Evolutionary conservation across 768 basidiomycete species (phyloP).

Genomic region (Boletus rex-veris): DNA sequence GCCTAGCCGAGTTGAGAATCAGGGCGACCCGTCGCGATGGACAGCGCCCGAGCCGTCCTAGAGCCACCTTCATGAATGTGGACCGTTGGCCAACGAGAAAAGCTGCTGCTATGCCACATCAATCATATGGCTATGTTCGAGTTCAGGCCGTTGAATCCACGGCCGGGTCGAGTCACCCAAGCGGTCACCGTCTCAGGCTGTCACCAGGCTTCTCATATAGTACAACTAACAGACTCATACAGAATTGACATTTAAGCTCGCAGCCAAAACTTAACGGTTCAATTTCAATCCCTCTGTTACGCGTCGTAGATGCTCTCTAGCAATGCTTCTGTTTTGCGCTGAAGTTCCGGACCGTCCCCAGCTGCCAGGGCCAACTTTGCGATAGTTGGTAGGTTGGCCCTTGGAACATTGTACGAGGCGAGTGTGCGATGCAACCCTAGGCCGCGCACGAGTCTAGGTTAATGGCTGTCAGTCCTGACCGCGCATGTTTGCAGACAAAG

Average conservation of each 20-base stretch:
- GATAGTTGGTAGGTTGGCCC: conserved; percentile 48
- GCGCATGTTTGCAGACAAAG: not conserved
- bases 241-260: not conserved
- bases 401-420: conserved; percentile 61
- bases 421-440: conserved; percentile 60
- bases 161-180: not conserved
- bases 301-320: conserved; percentile 44
- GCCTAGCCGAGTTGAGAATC: conserved; percentile 12
- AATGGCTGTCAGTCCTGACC: conserved; percentile 5
- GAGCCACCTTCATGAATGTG: conserved; percentile 16
- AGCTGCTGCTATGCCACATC: too few species aligned
- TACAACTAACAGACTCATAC: not conserved
- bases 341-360: conserved; percentile 34
- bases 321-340: conserved; percentile 43
- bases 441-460: conserved; percentile 50
- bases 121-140: not conserved
- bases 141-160: too few species aligned
- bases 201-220: too few species aligned
- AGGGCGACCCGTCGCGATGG: conserved; percentile 9
- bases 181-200: too few species aligned
- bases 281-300: not conserved
- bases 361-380: conserved; percentile 33
- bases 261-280: too few species aligned
- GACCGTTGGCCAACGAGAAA: not conserved
- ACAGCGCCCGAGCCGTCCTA: conserved; percentile 13